Conservation (phyloP, 257 asterid genomes). For the Solanum pimpinellifolium region DNA sequence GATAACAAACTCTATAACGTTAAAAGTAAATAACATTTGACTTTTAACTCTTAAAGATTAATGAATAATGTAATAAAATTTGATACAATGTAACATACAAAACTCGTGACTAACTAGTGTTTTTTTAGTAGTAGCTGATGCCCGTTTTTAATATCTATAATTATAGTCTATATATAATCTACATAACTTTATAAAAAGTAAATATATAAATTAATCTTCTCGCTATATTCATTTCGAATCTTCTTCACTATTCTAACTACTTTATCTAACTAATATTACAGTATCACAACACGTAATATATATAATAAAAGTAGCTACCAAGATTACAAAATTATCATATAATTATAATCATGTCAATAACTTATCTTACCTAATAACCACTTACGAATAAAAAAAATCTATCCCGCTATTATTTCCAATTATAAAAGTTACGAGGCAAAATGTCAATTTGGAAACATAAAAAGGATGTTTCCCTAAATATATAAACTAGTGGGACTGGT, state of each 20-base stretch:
- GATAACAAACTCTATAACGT: neutral
- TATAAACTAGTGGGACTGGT: neutral
- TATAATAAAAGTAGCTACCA: no score
- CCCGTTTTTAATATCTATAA: no score
- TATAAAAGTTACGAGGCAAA: neutral
- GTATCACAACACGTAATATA: fast-evolving
- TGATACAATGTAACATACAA: neutral
- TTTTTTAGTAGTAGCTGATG: neutral
- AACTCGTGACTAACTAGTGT: neutral
- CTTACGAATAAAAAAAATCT: neutral
- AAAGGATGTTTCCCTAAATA: neutral
- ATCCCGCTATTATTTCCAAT: neutral
- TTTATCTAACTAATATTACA: fast-evolving
- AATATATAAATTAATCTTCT: neutral
- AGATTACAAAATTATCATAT: neutral
- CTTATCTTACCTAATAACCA: neutral
- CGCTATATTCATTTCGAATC: neutral
- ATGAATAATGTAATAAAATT: neutral
- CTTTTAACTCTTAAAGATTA: neutral
- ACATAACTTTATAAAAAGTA: neutral
- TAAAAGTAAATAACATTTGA: neutral
- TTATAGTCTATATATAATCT: no score
- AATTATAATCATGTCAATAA: neutral
- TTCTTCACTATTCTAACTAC: neutral
- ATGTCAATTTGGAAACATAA: neutral